Evolutionary conservation across 2,329 filamentous ascomycete species (phyloP), one percentile per base, ranked within the genome.

Genomic region (Venturia oleaginea): DNA sequence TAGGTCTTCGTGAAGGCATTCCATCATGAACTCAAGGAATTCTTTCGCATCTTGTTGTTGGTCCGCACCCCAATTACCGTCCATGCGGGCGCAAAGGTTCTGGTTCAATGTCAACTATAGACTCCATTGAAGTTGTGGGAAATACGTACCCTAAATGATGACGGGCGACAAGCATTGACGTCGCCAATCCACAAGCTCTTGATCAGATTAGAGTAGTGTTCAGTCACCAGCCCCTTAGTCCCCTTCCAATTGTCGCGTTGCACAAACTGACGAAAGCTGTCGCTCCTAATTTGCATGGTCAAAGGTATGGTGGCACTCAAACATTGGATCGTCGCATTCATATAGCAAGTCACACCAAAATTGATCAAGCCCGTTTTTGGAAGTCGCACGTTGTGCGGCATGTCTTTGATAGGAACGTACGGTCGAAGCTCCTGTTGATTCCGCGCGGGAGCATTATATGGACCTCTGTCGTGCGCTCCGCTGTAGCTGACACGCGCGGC

Each of bases 21-120:
- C 86, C 43, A 96, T 81, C 32, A 97, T 75, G 71, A 95, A 96
- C 57, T 86, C 86, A 68, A 93, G 86, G 69, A 96, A 96, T 71
- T 97, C 94, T 68, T 92, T 89, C 1, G 92, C 89, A 71, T 99
- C 94, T 76, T 97, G 94, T 72, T 97, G 93, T 61, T 85, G 79
- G 30, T 81, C 80, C 48, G 90, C 87, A 17, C 87, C 90, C 78
- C 92, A 94, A 68, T 84, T 81, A 7, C 83, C 80, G 65, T 84
- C 84, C 68, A 87, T 76, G 22, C 84, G 81, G 4, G 83, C 84
- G 69, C 88, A 87, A 66, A 91, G 86, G 64, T 85, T 83, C 66
- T 83, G 68, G 66, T 30, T 6, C 46, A 30, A 4, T 63, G 51
- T 57, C 27, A 13, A 22, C 10, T 60, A 42, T 37, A 3, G 10